Conservation (phyloP, 225 moss, liverwort and hornwort species). For the Thuidium tamariscinum region DNA sequence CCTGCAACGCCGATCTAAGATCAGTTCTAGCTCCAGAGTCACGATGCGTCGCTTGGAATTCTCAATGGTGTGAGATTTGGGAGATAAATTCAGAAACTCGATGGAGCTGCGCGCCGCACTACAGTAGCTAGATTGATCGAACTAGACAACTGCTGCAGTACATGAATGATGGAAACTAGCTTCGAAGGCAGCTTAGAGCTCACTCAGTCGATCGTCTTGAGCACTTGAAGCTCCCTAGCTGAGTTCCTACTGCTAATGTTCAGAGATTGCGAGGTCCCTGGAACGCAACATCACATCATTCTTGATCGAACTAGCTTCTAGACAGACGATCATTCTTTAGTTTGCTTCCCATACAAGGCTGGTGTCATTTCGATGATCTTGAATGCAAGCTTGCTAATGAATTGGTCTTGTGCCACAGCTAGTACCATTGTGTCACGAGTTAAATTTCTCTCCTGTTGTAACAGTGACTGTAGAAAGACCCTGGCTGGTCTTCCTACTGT, state of each 20-base stretch:
- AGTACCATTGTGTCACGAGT: neutral
- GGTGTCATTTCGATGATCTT: neutral
- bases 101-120: neutral
- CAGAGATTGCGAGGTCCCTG: neutral
- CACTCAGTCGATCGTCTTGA: neutral
- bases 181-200: neutral
- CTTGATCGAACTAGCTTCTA: neutral
- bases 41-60: neutral
- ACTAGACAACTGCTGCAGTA: neutral
- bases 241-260: neutral
- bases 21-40: neutral
- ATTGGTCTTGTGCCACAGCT: too few species aligned
- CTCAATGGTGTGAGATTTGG: neutral
- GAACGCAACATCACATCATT: neutral
- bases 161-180: neutral
- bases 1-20: neutral
- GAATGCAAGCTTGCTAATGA: neutral
- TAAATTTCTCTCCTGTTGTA: neutral
- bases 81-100: neutral
- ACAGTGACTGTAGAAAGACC: neutral
- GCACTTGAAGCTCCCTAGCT: neutral
- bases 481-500: neutral
- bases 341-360: neutral
- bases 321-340: too few species aligned
- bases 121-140: neutral